Evolutionary conservation across 257 asterid genomes (phyloP).

Genomic region (Linderniella brevidens): DNA sequence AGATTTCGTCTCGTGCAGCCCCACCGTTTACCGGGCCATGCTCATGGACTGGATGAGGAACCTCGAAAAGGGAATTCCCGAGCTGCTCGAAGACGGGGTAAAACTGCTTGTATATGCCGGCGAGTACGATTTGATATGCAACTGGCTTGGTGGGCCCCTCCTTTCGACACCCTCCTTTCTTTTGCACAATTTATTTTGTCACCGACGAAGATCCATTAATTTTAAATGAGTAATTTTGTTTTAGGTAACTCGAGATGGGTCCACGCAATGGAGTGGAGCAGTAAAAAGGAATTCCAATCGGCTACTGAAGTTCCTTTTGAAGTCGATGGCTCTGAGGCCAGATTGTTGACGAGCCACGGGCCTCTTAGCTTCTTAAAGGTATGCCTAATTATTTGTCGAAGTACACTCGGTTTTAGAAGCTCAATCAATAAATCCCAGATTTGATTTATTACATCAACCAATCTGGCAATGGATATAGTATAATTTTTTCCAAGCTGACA

Average conservation of each 20-base stretch:
- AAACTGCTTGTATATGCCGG: constrained; percentile 37
- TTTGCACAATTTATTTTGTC: not conserved
- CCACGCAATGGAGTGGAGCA: constrained; percentile 67
- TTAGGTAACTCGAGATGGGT: constrained; percentile 77
- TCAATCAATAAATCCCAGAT: too few species aligned
- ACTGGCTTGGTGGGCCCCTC: constrained; percentile 29
- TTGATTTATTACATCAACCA: too few species aligned
- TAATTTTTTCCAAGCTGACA: too few species aligned
- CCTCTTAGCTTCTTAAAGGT: constrained; percentile 70
- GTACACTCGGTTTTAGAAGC: too few species aligned
- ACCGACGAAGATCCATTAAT: not conserved
- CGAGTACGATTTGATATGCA: constrained; percentile 46
- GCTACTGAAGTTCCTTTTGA: constrained; percentile 31
- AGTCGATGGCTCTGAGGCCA: constrained; percentile 45
- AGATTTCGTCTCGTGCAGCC: constrained; percentile 36
- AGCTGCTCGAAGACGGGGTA: constrained; percentile 38
- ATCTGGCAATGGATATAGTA: too few species aligned
- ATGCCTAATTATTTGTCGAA: not conserved
- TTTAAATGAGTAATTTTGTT: constrained; percentile 1
- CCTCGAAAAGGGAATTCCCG: constrained; percentile 43
- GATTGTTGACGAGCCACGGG: constrained; percentile 37
- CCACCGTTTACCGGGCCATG: constrained; percentile 38
- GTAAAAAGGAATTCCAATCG: constrained; percentile 33
- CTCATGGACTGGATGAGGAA: constrained; percentile 51
- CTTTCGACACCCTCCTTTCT: not conserved